Conservation (phyloP, 441 rosid species). For the Capsella rubella region DNA sequence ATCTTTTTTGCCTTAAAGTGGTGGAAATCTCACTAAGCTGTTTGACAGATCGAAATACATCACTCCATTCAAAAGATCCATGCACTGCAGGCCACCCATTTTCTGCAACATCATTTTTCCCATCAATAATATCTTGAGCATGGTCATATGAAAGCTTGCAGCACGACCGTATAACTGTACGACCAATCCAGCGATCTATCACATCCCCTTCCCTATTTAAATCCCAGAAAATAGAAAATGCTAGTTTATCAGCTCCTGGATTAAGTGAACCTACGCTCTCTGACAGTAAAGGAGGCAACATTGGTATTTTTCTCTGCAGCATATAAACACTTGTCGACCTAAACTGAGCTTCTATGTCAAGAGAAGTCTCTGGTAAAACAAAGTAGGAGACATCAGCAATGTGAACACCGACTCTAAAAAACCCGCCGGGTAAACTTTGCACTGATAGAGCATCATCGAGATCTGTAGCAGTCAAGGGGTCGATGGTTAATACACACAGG, state of each 20-base stretch:
- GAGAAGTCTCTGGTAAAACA: conserved; percentile 80
- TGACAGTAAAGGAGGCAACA: conserved; percentile 84
- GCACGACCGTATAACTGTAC: conserved; percentile 77
- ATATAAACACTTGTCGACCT: conserved; percentile 88
- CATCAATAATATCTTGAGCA: conserved; percentile 74
- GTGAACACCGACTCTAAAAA: conserved; percentile 90
- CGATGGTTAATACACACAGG: conserved; percentile 79
- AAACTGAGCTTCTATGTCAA: conserved; percentile 77
- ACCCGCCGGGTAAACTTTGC: conserved; percentile 64
- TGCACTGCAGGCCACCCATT: conserved; percentile 60
- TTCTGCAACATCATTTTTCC: conserved; percentile 38
- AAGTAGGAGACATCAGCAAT: conserved; percentile 88
- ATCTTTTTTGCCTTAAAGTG: conserved; percentile 63
- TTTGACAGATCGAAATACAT: conserved; percentile 64
- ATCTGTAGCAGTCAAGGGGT: conserved; percentile 78
- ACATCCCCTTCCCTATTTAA: conserved; percentile 63
- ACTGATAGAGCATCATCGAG: conserved; percentile 96
- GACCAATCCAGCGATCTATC: conserved; percentile 79
- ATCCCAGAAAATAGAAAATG: conserved; percentile 90
- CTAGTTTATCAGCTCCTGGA: conserved; percentile 88
- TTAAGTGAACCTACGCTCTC: conserved; percentile 79
- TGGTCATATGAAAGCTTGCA: conserved; percentile 91
- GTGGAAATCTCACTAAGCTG: conserved; percentile 70
- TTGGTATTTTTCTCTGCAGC: conserved; percentile 65
- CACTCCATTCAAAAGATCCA: conserved; percentile 73